phyloP scores from a whole-genome alignment of 1,139 yeast species.

The Candida dubliniensis region DNA sequence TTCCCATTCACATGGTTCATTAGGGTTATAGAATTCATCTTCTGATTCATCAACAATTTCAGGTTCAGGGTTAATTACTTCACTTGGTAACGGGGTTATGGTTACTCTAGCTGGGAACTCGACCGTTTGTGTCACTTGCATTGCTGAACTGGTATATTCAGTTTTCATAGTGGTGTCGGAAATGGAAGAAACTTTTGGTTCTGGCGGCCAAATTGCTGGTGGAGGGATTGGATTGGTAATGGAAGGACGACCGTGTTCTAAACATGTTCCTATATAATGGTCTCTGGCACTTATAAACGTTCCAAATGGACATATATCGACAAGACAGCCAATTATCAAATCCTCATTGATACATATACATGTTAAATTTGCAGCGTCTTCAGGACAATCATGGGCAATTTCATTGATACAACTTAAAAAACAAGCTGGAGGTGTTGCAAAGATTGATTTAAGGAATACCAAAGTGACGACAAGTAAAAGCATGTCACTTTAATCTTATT shows the following conservation, averaged over 20 bases:
- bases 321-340: slow-evolving; percentile 44
- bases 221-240: slow-evolving; percentile 15
- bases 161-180: slow-evolving; percentile 1
- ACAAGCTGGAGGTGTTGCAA: slow-evolving; percentile 57
- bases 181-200: neutral
- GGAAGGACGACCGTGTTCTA: slow-evolving; percentile 33
- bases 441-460: slow-evolving; percentile 7
- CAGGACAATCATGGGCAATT: slow-evolving; percentile 34
- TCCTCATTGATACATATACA: slow-evolving; percentile 43
- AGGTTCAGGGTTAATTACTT: neutral
- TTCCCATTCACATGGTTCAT: slow-evolving; percentile 24
- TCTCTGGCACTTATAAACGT: slow-evolving; percentile 50
- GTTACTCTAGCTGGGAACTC: neutral
- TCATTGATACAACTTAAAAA: slow-evolving; percentile 45
- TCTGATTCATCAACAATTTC: slow-evolving; percentile 14
- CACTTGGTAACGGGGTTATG: neutral
- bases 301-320: slow-evolving; percentile 51
- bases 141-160: neutral
- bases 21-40: slow-evolving; percentile 15
- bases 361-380: slow-evolving; percentile 33
- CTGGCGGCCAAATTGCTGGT: slow-evolving; percentile 13
- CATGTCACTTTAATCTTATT: neutral
- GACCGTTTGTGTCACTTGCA: neutral
- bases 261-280: slow-evolving; percentile 55
- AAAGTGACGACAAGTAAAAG: neutral